These are phyloP conservation scores for Paragyromitra xinjiangensis DNA, from an alignment of 495 filamentous ascomycete species.

Conservation along the genomic window DNA sequence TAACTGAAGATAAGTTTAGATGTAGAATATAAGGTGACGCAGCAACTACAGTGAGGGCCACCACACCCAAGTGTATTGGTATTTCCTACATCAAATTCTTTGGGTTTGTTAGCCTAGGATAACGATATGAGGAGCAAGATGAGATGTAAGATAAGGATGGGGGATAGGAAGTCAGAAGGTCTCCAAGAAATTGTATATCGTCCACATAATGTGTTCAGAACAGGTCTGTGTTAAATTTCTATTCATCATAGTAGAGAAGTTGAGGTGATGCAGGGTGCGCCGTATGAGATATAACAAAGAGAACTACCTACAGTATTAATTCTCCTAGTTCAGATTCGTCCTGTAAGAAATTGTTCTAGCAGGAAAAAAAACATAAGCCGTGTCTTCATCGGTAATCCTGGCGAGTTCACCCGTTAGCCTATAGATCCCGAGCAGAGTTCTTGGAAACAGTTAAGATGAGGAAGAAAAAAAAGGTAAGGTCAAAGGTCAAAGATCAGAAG, in stretches of 20 bases:
- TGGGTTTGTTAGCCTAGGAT: neutral
- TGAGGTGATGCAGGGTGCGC: neutral
- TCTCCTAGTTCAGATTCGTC: neutral
- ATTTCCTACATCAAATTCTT: neutral
- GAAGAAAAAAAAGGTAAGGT: neutral
- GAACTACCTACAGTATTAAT: conserved; percentile 28
- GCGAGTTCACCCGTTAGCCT: neutral
- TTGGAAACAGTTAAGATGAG: neutral
- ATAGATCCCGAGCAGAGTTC: neutral
- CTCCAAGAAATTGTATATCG: conserved; percentile 53
- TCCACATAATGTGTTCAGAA: conserved; percentile 55
- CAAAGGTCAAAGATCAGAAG: conserved; percentile 30
- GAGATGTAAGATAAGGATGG: neutral
- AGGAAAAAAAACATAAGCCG: neutral
- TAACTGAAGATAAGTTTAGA: neutral
- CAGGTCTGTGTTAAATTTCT: conserved; percentile 55
- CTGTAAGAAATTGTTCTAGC: neutral
- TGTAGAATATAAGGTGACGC: neutral
- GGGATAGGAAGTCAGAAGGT: conserved; percentile 42
- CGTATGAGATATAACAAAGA: neutral
- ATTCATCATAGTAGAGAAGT: conserved; percentile 44
- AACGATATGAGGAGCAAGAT: neutral
- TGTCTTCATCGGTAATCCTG: neutral
- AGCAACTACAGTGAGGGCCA: neutral
- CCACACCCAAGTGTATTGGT: neutral